Evolutionary conservation across 352 stramenopile genomes (phyloP).

Genomic region (Phytophthora colocasiae): DNA sequence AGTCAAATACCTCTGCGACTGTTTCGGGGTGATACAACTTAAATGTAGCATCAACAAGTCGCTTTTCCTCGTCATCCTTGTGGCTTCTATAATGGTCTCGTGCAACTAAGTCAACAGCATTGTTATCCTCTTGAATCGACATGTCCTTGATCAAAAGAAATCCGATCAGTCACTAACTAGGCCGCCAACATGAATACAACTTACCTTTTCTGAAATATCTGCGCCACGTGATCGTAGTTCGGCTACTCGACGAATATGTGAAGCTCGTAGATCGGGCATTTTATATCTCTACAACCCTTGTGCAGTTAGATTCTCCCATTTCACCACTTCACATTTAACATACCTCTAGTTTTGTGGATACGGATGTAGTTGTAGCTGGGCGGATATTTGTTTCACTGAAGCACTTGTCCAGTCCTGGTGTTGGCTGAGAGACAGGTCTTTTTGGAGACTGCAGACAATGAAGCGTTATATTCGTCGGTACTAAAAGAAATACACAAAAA

Average conservation of each 20-base stretch:
- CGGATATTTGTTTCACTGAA: constrained; percentile 29
- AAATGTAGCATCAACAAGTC: constrained; percentile 59
- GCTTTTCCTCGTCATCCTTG: constrained; percentile 28
- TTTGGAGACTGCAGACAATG: constrained; percentile 48
- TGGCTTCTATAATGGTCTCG: constrained; percentile 25
- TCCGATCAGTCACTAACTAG: too few species aligned
- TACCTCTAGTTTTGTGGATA: constrained; percentile 43
- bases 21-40: constrained; percentile 68
- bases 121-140: constrained; percentile 24
- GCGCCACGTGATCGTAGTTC: constrained; percentile 52
- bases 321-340: not conserved
- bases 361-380: not conserved
- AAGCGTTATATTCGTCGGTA: too few species aligned
- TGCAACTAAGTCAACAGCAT: constrained; percentile 1
- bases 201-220: constrained; percentile 42
- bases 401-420: constrained; percentile 25
- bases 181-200: not conserved
- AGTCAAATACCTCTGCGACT: constrained; percentile 55
- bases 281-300: constrained; percentile 51
- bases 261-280: constrained; percentile 65
- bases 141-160: constrained; percentile 1
- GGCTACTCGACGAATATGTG: constrained; percentile 74
- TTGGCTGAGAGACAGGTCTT: constrained; percentile 25
- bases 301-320: not conserved
- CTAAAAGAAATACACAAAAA: not conserved